A percentile compares a stretch with the other conserved stretches of the same genome.
Evolutionary conservation across 345 rosid species (phyloP).

Genomic region (Citrus trifoliata): DNA sequence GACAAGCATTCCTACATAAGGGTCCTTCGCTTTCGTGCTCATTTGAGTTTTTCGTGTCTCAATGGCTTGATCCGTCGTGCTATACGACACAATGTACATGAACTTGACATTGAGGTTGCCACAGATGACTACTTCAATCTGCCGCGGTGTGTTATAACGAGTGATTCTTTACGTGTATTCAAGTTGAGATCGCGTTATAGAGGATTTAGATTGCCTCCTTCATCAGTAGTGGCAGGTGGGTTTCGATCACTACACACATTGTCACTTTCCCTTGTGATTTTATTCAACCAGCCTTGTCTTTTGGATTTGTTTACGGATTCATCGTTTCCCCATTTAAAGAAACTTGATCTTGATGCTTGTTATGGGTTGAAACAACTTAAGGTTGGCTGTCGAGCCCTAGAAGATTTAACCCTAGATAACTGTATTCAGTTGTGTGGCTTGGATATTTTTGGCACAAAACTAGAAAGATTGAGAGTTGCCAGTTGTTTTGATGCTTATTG

Average conservation of each 20-base stretch:
- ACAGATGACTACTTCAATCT: slow-evolving; percentile 76
- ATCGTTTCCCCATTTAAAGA: slow-evolving; percentile 56
- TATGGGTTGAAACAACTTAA: slow-evolving; percentile 55
- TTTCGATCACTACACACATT: slow-evolving; percentile 51
- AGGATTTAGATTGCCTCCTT: slow-evolving; percentile 72
- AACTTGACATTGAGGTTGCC: slow-evolving; percentile 72
- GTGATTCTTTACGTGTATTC: slow-evolving; percentile 51
- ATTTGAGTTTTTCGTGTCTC: slow-evolving; percentile 57
- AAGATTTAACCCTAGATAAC: slow-evolving; percentile 49
- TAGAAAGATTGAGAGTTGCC: slow-evolving; percentile 50
- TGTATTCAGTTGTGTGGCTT: slow-evolving; percentile 48
- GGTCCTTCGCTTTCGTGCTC: slow-evolving; percentile 53
- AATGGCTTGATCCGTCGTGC: slow-evolving; percentile 71
- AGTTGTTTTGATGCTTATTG: slow-evolving; percentile 50
- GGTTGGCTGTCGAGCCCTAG: slow-evolving; percentile 52
- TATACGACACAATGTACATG: slow-evolving; percentile 54
- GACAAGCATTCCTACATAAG: slow-evolving; percentile 49
- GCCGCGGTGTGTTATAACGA: slow-evolving; percentile 56
- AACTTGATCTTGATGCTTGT: slow-evolving; percentile 48
- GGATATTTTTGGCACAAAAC: slow-evolving; percentile 43
- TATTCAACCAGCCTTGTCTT: slow-evolving; percentile 48
- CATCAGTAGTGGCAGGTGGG: slow-evolving; percentile 46
- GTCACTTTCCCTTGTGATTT: slow-evolving; percentile 50
- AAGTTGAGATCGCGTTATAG: slow-evolving; percentile 54
- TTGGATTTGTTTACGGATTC: slow-evolving; percentile 62